Evolutionary conservation across 345 rosid species (phyloP), one percentile per base, ranked within the genome.

Genomic region (Eucalyptus pumila): DNA sequence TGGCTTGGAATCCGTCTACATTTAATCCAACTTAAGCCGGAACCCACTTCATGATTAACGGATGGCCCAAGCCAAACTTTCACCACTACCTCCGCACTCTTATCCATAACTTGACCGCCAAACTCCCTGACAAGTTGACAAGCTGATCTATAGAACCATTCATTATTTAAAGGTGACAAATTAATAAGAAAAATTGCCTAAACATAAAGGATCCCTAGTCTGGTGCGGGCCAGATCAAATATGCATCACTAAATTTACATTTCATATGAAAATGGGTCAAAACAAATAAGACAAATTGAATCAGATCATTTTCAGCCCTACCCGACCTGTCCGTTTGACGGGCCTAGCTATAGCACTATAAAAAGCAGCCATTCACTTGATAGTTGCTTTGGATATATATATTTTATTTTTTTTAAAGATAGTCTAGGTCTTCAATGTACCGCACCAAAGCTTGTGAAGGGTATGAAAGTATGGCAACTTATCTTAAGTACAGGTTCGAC

Each of bases 291-390:
- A 16, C 11, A 67, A n/a, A 2, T 67, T n/a, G 10, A 0, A 3
- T 1, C 4, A 0, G 13, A 67, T 16, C 21, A 14, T 67, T 67
- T 65, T 67, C 5, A 4, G 17, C 21, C 11, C 0, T 1, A 15
- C 21, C 5, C 3, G 3, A 65, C 10, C 19, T 14, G 3, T 0
- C 34, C 11, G 0, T n/a, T 65, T n/a, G 6, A n/a, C 1, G 0
- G 11, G 6, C 37, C 37, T 0, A n/a, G 11, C 1, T 14, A 4
- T n/a, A 8, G 1, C 34, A 67, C 40, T 65, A 4, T 56, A 6
- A 62, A 27, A 62, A 27, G 9, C 16, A 13, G 69, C 2, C 69
- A 27, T 27, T 62, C 34, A 6, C 12, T 60, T 12, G 5, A 40
- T 40, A 40, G 40, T 40, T 4, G 40, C 40, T 40, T 40, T 40